Evolutionary conservation across 73 alveolate species (phyloP), one percentile per base, ranked within the genome.

Genomic region (Paramecium sonneborni): DNA sequence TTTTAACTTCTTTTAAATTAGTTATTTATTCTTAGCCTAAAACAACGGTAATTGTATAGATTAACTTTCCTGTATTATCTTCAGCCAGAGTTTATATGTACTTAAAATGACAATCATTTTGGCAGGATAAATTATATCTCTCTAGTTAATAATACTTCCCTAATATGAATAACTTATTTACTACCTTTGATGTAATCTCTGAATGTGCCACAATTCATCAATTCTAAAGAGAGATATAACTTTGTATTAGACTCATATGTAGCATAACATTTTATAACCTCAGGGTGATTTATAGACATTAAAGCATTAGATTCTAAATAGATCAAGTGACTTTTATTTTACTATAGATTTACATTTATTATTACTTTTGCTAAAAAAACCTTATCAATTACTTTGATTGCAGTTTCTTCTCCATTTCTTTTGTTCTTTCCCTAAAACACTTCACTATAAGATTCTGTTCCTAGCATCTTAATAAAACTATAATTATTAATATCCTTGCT

Each of bases 181-280:
- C 14, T 37, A 76, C 72, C 70, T 76, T 76, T 76, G 24, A 76
- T 76, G 24, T 0, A 76, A n/a, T 76, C 88, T 76, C 88, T 76
- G 70, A 76, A 41, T 37, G 72, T 76, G 1, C 88, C 88, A 5
- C 26, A 26, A 76, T 23, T 76, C 41, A 76, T 35, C 46, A 76
- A 39, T 41, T 76, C 88, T 37, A 76, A 18, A 7, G 62, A 76
- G 20, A 37, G 43, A 39, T 76, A 76, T 14, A 76, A 76, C 3
- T 76, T 76, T 24, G 69, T 4, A 10, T 12, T 23, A 28, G 88
- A 74, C 18, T 74, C 88, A 74, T 74, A 74, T n/a, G 68, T 74
- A 20, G 88, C 57, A 74, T 37, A 74, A 39, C 88, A 74, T 74
- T 74, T 74, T 12, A 74, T 74, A 56, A 74, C 23, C 11, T 68